Percentiles rank a stretch among this genome's conserved stretches.
Conservation (phyloP, 2,329 filamentous ascomycete genomes). For the Microthyrium microscopicum region DNA sequence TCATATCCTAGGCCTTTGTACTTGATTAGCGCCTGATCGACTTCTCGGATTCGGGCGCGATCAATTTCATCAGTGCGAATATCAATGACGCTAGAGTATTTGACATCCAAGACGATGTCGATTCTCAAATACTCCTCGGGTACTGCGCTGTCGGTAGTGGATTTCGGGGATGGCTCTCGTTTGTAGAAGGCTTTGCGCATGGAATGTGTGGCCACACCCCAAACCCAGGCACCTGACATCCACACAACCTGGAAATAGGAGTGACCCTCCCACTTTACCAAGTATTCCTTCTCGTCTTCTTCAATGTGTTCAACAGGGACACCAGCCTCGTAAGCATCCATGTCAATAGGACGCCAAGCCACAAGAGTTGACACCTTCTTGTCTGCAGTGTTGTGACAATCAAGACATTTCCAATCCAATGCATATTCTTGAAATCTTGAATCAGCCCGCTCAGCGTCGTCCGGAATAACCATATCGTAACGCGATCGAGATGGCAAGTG, state of each 20-base stretch:
- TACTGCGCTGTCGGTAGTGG: constrained; percentile 61
- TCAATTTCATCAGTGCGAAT: constrained; percentile 51
- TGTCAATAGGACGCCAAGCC: constrained; percentile 67
- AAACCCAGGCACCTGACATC: constrained; percentile 83
- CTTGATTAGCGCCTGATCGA: constrained; percentile 67
- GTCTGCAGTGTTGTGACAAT: constrained; percentile 47
- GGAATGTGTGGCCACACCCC: constrained; percentile 42
- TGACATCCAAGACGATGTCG: constrained; percentile 77
- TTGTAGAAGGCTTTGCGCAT: constrained; percentile 68
- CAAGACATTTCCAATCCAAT: constrained; percentile 60
- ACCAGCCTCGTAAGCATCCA: constrained; percentile 28
- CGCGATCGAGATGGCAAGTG: constrained; percentile 48
- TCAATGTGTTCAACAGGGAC: constrained; percentile 22
- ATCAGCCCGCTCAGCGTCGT: constrained; percentile 34
- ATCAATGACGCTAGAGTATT: constrained; percentile 43
- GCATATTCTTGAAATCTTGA: constrained; percentile 58
- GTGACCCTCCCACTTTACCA: constrained; percentile 69
- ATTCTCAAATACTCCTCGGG: constrained; percentile 72
- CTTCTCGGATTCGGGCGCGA: constrained; percentile 51
- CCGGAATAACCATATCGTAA: constrained; percentile 13
- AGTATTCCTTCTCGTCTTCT: constrained; percentile 76
- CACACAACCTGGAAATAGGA: constrained; percentile 75
- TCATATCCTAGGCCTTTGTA: constrained; percentile 87
- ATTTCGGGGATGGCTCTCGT: constrained; percentile 49
- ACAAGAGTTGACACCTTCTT: constrained; percentile 69